phyloP scores from a whole-genome alignment of 2,329 filamentous ascomycete genomes.

The Dactylella cylindrospora region DNA sequence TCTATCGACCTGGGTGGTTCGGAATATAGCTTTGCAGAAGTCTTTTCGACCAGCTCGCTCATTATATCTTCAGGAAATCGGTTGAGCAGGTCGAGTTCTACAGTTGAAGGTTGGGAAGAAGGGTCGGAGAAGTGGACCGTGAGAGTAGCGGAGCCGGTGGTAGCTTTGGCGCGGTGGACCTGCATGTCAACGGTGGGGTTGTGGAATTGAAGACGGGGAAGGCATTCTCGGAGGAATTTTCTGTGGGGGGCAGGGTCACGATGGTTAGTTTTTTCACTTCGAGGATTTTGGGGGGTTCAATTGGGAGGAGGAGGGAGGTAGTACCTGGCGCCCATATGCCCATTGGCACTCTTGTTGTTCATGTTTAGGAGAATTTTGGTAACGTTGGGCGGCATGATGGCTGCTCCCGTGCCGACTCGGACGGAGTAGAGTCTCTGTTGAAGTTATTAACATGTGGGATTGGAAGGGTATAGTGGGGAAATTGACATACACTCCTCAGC shows the following conservation, averaged over 20 bases:
- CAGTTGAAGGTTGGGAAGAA: conserved; percentile 17
- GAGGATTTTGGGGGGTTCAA: conserved; percentile 6
- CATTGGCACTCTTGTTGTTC: conserved; percentile 62
- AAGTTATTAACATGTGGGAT: background rate
- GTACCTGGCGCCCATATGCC: conserved; percentile 73
- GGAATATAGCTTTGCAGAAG: conserved; percentile 35
- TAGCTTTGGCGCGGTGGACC: conserved; percentile 10
- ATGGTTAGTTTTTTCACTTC: conserved; percentile 51
- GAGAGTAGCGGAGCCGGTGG: conserved; percentile 23
- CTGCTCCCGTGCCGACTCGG: conserved; percentile 78
- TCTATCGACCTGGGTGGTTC: conserved; percentile 36
- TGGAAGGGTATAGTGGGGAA: background rate
- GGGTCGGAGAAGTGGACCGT: conserved; percentile 32
- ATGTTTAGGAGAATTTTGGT: conserved; percentile 75
- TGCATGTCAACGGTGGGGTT: conserved; percentile 57
- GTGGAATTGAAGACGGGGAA: conserved; percentile 89
- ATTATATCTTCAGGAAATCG: conserved; percentile 28
- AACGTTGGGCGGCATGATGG: conserved; percentile 74
- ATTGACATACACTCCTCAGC: conserved; percentile 45
- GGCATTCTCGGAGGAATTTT: conserved; percentile 82
- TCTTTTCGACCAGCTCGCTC: conserved; percentile 38
- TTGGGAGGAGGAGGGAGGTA: conserved; percentile 44
- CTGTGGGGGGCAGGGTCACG: conserved; percentile 59
- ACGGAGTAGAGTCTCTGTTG: conserved; percentile 67
- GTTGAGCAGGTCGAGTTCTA: conserved; percentile 35